A percentile compares a stretch with the other conserved stretches of the same genome.
These are phyloP conservation scores for Cercospora sp. DNA, from an alignment of 2,329 filamentous ascomycete genomes.

Conservation along the genomic window DNA sequence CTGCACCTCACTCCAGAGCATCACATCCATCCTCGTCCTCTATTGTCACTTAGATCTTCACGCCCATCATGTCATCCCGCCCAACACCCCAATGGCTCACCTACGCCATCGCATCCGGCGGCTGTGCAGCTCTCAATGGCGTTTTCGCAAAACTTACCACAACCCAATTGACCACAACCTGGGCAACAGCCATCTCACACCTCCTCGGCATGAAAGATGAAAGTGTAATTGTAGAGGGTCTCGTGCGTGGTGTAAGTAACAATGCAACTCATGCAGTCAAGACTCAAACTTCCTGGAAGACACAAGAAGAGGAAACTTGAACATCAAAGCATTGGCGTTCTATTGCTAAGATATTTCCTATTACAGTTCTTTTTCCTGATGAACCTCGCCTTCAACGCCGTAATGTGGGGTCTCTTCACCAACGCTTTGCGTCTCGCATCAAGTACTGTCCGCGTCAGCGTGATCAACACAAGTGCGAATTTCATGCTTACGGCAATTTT, in stretches of 20 bases:
- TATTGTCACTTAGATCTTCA: not conserved
- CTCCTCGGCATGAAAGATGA: slow-evolving; percentile 49
- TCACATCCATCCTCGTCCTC: not conserved
- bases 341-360: no score
- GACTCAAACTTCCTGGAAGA: not conserved
- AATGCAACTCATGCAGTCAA: not conserved
- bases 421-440: slow-evolving; percentile 70
- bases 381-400: slow-evolving; percentile 72
- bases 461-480: slow-evolving; percentile 80
- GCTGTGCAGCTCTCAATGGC: slow-evolving; percentile 77
- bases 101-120: slow-evolving; percentile 71
- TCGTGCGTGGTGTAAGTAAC: slow-evolving; percentile 53
- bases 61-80: slow-evolving; percentile 13
- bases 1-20: not conserved
- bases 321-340: no score
- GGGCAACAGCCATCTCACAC: slow-evolving; percentile 52
- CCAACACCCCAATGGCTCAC: slow-evolving; percentile 53
- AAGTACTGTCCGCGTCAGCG: slow-evolving; percentile 76
- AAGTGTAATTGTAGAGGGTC: slow-evolving; percentile 52
- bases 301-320: not conserved
- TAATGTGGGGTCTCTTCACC: slow-evolving; percentile 86
- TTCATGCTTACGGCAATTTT: slow-evolving; percentile 76
- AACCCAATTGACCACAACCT: slow-evolving; percentile 57
- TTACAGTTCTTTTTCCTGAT: slow-evolving; percentile 69
- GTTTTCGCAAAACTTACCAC: slow-evolving; percentile 81